Percentiles rank a stretch among this genome's conserved stretches.
These are phyloP conservation scores for Speleostelium caveatum DNA, from an alignment of 78 protist genomes.

Conservation along the genomic window DNA sequence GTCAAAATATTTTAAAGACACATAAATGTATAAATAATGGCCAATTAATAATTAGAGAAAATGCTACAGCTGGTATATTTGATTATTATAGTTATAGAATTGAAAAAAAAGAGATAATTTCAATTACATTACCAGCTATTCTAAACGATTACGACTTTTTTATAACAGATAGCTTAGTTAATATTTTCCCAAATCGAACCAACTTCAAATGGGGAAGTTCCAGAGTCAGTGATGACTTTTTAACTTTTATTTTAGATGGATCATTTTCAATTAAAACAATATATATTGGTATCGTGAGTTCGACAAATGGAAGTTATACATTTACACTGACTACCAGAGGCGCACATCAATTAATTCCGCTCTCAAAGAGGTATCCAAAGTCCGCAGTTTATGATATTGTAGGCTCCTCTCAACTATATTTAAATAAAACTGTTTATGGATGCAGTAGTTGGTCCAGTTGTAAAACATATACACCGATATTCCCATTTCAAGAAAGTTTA, in stretches of 20 bases:
- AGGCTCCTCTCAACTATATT: slow-evolving; percentile 15
- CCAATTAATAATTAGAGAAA: neutral
- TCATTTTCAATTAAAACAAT: slow-evolving; percentile 21
- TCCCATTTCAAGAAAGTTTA: slow-evolving; percentile 5
- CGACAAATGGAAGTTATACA: slow-evolving; percentile 9
- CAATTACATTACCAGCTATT: slow-evolving; percentile 41
- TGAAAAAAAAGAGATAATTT: neutral
- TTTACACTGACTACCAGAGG: slow-evolving; percentile 17
- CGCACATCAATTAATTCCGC: neutral
- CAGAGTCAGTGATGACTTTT: slow-evolving; percentile 21
- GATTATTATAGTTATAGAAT: slow-evolving; percentile 23
- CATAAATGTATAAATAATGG: slow-evolving; percentile 64
- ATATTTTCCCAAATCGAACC: neutral
- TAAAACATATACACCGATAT: neutral
- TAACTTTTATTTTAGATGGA: slow-evolving; percentile 26
- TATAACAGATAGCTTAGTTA: slow-evolving; percentile 17
- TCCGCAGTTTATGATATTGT: slow-evolving; percentile 30
- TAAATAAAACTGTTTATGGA: neutral
- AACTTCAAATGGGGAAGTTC: neutral
- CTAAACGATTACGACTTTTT: slow-evolving; percentile 51
- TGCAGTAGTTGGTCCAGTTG: neutral
- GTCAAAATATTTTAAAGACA: neutral
- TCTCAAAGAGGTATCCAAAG: neutral
- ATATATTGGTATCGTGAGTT: slow-evolving; percentile 42
- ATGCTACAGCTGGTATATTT: neutral